These are phyloP conservation scores for Aspergillus texensis DNA, from an alignment of 2,329 filamentous ascomycete genomes.

Conservation along the genomic window DNA sequence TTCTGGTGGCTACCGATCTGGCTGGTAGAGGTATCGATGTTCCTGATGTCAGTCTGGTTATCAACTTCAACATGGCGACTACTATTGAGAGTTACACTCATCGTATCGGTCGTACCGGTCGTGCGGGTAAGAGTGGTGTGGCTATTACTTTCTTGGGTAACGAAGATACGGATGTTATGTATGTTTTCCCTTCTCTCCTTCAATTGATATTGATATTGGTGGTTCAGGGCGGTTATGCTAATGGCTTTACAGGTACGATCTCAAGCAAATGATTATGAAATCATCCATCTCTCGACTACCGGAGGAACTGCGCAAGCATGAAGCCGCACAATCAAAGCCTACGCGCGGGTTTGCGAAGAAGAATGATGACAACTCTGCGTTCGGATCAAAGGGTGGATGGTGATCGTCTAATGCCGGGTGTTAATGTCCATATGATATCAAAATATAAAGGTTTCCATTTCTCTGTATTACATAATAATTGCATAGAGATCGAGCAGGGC, in stretches of 20 bases:
- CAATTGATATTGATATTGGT: neutral
- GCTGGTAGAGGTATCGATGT: slow-evolving; percentile 98
- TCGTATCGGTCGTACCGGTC: slow-evolving; percentile 92
- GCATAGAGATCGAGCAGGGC: neutral
- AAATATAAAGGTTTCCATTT: neutral
- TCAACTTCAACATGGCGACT: slow-evolving; percentile 98
- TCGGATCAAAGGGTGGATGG: slow-evolving; percentile 42
- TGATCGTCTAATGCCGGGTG: slow-evolving; percentile 8
- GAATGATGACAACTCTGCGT: slow-evolving; percentile 48
- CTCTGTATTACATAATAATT: neutral
- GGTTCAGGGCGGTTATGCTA: slow-evolving; percentile 16
- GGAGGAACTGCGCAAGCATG: slow-evolving; percentile 86
- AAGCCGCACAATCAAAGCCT: slow-evolving; percentile 85
- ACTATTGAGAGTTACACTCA: slow-evolving; percentile 96
- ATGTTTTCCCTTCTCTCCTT: slow-evolving; percentile 31
- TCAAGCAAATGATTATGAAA: slow-evolving; percentile 95
- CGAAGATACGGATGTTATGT: slow-evolving; percentile 88
- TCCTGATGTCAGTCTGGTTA: slow-evolving; percentile 85
- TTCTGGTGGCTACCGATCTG: slow-evolving; percentile 93
- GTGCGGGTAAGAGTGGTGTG: slow-evolving; percentile 95
- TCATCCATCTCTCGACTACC: slow-evolving; percentile 84
- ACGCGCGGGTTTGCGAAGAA: slow-evolving; percentile 48
- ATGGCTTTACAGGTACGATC: slow-evolving; percentile 63
- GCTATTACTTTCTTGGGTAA: slow-evolving; percentile 93
- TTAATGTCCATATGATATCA: neutral